Conservation (phyloP, 2,329 filamentous ascomycete genomes). For the Xylaria sp. region DNA sequence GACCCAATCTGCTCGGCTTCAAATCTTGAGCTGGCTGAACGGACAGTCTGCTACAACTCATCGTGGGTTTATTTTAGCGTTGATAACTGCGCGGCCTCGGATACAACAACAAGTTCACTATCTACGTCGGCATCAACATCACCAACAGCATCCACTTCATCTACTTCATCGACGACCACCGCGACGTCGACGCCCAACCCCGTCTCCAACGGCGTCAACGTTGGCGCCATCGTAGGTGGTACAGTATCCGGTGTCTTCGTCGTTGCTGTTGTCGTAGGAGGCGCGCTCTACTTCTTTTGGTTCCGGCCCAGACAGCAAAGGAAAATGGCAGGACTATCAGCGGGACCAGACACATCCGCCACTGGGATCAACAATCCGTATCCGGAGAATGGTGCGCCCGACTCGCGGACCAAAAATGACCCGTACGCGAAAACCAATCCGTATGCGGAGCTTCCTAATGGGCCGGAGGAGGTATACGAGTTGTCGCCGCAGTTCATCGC, state of each 20-base stretch:
- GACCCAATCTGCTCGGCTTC: constrained; percentile 28
- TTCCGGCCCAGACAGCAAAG: constrained; percentile 30
- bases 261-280: constrained; percentile 6
- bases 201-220: not conserved
- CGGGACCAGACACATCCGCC: not conserved
- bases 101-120: not conserved
- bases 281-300: constrained; percentile 28
- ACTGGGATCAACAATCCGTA: constrained; percentile 11
- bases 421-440: not conserved
- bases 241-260: constrained; percentile 28
- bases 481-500: constrained; percentile 31
- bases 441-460: not conserved
- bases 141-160: not conserved
- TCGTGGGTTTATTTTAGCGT: constrained; percentile 32
- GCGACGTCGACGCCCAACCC: not conserved
- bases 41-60: constrained; percentile 26
- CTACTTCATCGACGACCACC: constrained; percentile 5
- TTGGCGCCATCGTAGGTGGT: constrained; percentile 31
- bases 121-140: not conserved
- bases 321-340: constrained; percentile 15
- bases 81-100: constrained; percentile 15
- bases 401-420: constrained; percentile 13
- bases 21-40: constrained; percentile 15
- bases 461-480: constrained; percentile 22
- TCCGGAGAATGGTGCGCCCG: not conserved